These are phyloP conservation scores for Peronospora farinosa DNA, from an alignment of 352 stramenopile genomes.

Conservation along the genomic window DNA sequence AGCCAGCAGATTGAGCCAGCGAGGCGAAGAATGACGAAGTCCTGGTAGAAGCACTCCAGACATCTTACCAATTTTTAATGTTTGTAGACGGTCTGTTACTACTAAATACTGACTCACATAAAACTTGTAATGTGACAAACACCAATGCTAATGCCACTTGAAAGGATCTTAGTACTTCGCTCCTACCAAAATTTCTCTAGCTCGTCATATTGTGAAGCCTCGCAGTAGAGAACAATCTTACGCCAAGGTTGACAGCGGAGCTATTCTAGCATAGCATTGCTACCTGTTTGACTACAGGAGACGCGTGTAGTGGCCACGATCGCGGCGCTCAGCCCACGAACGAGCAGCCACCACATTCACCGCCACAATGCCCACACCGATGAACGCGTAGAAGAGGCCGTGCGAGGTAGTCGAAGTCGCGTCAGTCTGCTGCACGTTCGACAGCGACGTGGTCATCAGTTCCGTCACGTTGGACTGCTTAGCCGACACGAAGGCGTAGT, in stretches of 20 bases:
- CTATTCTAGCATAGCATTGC: neutral
- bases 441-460: constrained; percentile 29
- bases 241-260: neutral
- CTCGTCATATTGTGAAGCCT: too few species aligned
- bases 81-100: too few species aligned
- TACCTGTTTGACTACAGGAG: constrained; percentile 28
- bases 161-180: too few species aligned
- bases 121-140: too few species aligned
- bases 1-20: too few species aligned
- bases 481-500: constrained; percentile 24
- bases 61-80: too few species aligned
- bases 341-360: constrained; percentile 41
- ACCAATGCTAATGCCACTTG: too few species aligned
- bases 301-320: constrained; percentile 48
- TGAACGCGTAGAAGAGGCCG: constrained; percentile 37
- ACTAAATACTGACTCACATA: too few species aligned
- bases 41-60: too few species aligned
- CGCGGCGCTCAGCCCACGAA: constrained; percentile 37
- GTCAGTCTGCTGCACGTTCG: constrained; percentile 24
- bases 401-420: constrained; percentile 10
- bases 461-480: constrained; percentile 10
- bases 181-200: too few species aligned
- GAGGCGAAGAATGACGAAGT: too few species aligned
- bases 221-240: neutral
- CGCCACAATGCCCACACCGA: constrained; percentile 29